phyloP scores from a whole-genome alignment of 1,284 basidiomycete genomes.

The Bjerkandera adusta region DNA sequence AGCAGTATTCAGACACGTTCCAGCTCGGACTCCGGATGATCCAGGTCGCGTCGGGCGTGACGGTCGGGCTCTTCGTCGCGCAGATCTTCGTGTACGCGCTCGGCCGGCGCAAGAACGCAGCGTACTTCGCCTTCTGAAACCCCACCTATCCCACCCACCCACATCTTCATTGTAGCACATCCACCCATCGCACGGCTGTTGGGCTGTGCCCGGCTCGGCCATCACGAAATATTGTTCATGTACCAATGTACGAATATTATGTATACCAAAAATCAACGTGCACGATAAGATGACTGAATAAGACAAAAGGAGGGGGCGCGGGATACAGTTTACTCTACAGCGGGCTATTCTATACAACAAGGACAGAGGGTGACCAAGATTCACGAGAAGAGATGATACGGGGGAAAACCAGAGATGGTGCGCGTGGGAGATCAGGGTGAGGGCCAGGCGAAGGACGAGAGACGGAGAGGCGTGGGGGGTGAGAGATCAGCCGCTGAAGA shows the following conservation, averaged over 20 bases:
- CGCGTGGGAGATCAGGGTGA: no score
- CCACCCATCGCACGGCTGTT: no score
- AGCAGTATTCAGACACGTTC: conserved; percentile 69
- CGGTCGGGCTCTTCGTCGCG: conserved; percentile 79
- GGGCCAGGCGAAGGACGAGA: no score
- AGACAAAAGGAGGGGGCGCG: no score
- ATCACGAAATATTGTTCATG: no score
- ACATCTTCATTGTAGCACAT: no score
- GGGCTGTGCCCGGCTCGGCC: no score
- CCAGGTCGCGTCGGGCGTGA: conserved; percentile 84
- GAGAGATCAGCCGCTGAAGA: conserved; percentile 55
- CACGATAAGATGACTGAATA: no score
- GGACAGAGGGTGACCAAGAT: background rate
- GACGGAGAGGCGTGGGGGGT: background rate
- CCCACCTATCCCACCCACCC: no score
- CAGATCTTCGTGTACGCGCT: conserved; percentile 78
- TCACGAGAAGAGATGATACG: background rate
- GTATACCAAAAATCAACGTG: no score
- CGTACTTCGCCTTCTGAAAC: conserved; percentile 72
- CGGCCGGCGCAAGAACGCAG: conserved; percentile 69
- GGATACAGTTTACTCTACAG: no score
- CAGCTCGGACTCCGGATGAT: conserved; percentile 76
- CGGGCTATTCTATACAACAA: no score
- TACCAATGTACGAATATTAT: background rate
- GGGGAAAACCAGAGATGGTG: background rate